Base-by-base conservation (phyloP, 169 alveolate species). In the Miamiensis avidus region DNA sequence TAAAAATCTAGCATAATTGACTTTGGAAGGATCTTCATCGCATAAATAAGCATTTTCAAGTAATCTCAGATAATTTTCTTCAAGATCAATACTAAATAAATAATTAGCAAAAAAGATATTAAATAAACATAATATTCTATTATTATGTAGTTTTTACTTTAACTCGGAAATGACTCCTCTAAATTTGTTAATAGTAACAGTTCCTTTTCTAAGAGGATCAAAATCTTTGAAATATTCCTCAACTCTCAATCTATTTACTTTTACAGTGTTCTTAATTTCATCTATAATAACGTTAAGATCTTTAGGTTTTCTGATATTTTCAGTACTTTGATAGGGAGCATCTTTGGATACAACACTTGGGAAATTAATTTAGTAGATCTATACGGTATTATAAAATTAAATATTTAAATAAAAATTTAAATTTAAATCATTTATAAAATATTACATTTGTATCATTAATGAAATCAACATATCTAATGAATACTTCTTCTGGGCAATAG, bases 181-280 rank as follows among this genome's bases (percentile, higher is more conserved):
- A 86, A 95, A 95, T 83, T 95, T 94, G 29, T 89, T 82, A 20
- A 86, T 82, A 15, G 95, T 88, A 82, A 94, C 89, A 25, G 79
- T 74, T 29, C 97, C 97, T 87, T 95, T 95, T 73, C 97, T 86
- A 15, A 95, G 88, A 29, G 93, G 89, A 79, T 95, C 97, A 72
- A 89, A 92, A 65, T 94, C 97, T 1, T 76, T 30, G 84, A 94
- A 92, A 82, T 92, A 94, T 88, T 93, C 96, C 31, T 93, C 94
- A 29, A 94, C 79, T 87, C 97, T 92, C 65, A 95, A 82, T 86
- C 97, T 88, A 76, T 95, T 91, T 65, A 87, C 89, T 88, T 93
- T 92, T 0, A 95, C 95, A 4, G 82, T 76, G 72, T 87, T 93
- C 76, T 91, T 91, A 32, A 94, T 88, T 76, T 93, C 91, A 65